These are phyloP conservation scores for Wilcoxina mikolae DNA, from an alignment of 495 filamentous ascomycete genomes.

Conservation along the genomic window DNA sequence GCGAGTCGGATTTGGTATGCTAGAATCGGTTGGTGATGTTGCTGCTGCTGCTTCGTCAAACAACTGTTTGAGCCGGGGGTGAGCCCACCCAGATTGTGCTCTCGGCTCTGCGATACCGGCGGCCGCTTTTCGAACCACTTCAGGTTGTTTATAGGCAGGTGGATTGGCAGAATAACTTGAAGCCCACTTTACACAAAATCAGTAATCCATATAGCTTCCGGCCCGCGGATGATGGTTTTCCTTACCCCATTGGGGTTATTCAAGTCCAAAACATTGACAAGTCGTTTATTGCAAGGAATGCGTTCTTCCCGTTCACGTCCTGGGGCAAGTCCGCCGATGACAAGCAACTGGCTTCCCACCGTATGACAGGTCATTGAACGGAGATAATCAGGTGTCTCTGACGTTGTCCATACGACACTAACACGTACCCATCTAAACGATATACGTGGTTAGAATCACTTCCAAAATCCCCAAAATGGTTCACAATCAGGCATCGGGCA, in stretches of 20 bases:
- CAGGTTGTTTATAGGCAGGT: background rate
- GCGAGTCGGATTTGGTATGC: no score
- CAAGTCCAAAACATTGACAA: background rate
- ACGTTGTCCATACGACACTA: no score
- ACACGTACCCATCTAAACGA: no score
- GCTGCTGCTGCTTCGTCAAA: background rate
- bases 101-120: background rate
- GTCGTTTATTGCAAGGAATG: background rate
- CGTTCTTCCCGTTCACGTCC: background rate
- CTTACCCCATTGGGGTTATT: background rate
- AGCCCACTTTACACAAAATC: background rate
- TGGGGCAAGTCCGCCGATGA: background rate
- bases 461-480: no score
- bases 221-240: background rate
- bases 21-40: no score
- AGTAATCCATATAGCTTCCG: background rate
- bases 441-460: no score
- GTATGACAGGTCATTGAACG: background rate
- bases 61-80: background rate
- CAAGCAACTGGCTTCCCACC: background rate
- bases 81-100: background rate
- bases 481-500: background rate
- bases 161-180: background rate
- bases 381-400: no score
- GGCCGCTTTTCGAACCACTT: background rate